Evolutionary conservation across 2,329 filamentous ascomycete species (phyloP), one percentile per base, ranked within the genome.

Genomic region (Alternaria conjuncta): DNA sequence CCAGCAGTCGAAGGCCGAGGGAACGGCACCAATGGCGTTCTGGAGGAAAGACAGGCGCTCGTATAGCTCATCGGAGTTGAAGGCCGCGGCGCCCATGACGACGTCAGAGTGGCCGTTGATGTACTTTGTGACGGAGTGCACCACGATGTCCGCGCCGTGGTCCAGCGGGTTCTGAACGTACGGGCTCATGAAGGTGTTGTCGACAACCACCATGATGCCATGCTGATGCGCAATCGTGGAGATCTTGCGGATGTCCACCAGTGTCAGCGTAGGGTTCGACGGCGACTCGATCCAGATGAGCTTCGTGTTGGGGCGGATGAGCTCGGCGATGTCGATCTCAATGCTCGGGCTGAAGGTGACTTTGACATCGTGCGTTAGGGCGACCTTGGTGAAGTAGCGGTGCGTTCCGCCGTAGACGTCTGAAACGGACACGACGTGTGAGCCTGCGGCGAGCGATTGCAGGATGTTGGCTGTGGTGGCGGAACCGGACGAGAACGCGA

Each of bases 391-490:
- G 86, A 99, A 99, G 86, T 99, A 99, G 76, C 96, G 88, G 84
- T 99, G 96, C 45, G 96, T 99, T 73, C 96, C 96, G 72, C 96
- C 96, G 81, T 99, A 99, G 74, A 99, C 94, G 80, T 99, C 96
- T 49, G 94, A 97, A 51, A 99, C 93, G 65, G 94, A 97, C 74
- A 99, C 90, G 75, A 99, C 93, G 83, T 99, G 96, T 51, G 93
- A 96, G 66, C 94, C 94, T 12, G 92, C 87, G 23, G 95, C 94
- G 61, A 99, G 88, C 71, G 92, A 96, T 84, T 98, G 96, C 62
- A 99, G 88, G 76, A 99, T 93, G 72, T 88, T 93, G 65, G 96
- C 95, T 1, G 96, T 99, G 58, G 96, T 94, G 46, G 96, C 95
- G 71, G 93, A 97, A 74, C 96, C 96, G 25, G 94, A 97, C 47